phyloP scores from a whole-genome alignment of 352 stramenopile species.

The Globisporangium paroecandrum region DNA sequence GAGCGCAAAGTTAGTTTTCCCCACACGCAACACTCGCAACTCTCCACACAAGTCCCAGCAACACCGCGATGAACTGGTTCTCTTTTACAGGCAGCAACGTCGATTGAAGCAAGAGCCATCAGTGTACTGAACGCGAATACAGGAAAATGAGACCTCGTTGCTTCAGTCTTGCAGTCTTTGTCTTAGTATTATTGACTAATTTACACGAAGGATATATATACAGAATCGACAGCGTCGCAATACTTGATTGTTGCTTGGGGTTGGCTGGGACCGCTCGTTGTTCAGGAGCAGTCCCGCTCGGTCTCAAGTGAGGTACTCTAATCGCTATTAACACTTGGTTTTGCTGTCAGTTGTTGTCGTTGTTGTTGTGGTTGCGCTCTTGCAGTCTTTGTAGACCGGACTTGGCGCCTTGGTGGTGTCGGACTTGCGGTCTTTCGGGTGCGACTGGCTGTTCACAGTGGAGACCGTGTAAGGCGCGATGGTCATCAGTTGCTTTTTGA shows the following conservation, averaged over 20 bases:
- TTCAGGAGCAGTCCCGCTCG: neutral
- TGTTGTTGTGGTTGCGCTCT: neutral
- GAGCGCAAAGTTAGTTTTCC: too few relatives aligned
- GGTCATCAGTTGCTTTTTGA: neutral
- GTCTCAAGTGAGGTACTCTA: neutral
- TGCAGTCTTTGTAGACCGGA: neutral
- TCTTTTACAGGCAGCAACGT: too few relatives aligned
- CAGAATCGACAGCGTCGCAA: too few relatives aligned
- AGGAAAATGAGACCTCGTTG: too few relatives aligned
- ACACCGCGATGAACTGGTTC: too few relatives aligned
- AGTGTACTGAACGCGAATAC: too few relatives aligned
- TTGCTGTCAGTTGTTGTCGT: neutral
- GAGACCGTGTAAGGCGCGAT: neutral
- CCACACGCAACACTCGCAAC: too few relatives aligned
- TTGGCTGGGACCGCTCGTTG: too few relatives aligned
- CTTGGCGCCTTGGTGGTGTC: slow-evolving; percentile 3
- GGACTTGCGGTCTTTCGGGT: neutral
- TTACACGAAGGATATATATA: too few relatives aligned
- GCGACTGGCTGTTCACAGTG: neutral
- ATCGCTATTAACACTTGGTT: neutral
- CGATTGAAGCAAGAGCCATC: too few relatives aligned
- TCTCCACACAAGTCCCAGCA: too few relatives aligned
- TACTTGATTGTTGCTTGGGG: neutral
- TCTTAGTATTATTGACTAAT: too few relatives aligned
- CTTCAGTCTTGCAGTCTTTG: neutral